phyloP scores from a whole-genome alignment of 768 basidiomycete genomes.

The Zangia roseola region DNA sequence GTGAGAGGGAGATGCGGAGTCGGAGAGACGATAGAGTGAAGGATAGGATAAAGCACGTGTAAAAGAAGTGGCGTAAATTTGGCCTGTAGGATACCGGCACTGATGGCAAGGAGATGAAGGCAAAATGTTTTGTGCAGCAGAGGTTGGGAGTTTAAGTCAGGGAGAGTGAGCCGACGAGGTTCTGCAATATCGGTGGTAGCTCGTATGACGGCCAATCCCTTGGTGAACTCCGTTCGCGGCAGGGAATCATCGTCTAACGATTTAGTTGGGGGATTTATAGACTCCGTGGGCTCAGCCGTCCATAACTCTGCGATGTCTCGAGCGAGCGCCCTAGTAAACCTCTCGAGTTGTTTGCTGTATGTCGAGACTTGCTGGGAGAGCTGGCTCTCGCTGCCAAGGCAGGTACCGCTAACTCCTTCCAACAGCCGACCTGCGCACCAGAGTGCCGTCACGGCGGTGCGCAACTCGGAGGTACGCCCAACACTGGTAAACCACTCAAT shows the following conservation, averaged over 20 bases:
- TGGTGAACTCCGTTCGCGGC: slow-evolving; percentile 56
- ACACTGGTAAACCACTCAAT: slow-evolving; percentile 80
- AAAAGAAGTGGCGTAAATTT: slow-evolving; percentile 75
- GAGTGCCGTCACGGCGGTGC: slow-evolving; percentile 62
- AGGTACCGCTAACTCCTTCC: slow-evolving; percentile 62
- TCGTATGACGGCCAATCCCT: slow-evolving; percentile 63
- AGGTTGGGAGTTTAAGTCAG: slow-evolving; percentile 44
- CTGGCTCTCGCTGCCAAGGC: slow-evolving; percentile 33
- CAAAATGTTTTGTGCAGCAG: slow-evolving; percentile 68
- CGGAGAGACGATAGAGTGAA: slow-evolving; percentile 82
- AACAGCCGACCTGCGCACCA: slow-evolving; percentile 83
- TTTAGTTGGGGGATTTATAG: slow-evolving; percentile 17
- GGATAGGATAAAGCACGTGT: slow-evolving; percentile 77
- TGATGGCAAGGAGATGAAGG: slow-evolving; percentile 72
- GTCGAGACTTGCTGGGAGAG: background rate
- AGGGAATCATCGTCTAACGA: slow-evolving; percentile 34
- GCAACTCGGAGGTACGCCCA: slow-evolving; percentile 43
- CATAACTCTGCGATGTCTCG: slow-evolving; percentile 70
- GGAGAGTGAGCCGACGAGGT: slow-evolving; percentile 24
- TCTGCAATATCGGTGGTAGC: slow-evolving; percentile 54
- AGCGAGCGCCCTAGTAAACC: slow-evolving; percentile 60
- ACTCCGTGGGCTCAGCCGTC: slow-evolving; percentile 46
- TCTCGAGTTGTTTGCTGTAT: slow-evolving; percentile 54
- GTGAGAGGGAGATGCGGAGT: slow-evolving; percentile 65
- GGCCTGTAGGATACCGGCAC: slow-evolving; percentile 68